Evolutionary conservation across 129 eudicot genomes (phyloP).

Genomic region (Escallonia herrerae): DNA sequence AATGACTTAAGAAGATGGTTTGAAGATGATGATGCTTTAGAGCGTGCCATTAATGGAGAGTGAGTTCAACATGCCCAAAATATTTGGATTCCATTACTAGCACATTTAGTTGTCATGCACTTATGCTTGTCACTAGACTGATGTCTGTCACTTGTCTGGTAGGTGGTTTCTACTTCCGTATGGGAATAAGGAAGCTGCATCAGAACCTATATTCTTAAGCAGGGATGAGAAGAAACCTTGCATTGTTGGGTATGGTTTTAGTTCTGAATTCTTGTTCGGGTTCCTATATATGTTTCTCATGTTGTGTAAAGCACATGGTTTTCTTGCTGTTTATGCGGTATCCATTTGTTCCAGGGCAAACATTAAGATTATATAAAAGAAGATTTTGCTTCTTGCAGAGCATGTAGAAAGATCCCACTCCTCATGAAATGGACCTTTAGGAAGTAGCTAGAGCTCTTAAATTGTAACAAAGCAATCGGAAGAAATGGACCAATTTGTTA

Average conservation of each 20-base stretch:
- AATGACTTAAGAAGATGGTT: conserved; percentile 73
- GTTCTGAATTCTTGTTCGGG: not conserved
- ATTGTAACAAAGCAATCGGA: too few species aligned
- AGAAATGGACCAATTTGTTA: too few species aligned
- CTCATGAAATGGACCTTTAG: too few species aligned
- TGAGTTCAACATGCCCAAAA: conserved; percentile 33
- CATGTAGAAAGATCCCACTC: too few species aligned
- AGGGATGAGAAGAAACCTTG: conserved; percentile 71
- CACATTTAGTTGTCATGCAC: not conserved
- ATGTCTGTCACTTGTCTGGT: conserved; percentile 8
- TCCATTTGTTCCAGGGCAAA: too few species aligned
- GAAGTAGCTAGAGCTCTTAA: too few species aligned
- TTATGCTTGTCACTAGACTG: not conserved
- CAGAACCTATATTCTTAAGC: conserved; percentile 47
- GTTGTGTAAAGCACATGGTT: too few species aligned
- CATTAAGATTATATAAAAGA: too few species aligned
- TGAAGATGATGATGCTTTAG: conserved; percentile 90
- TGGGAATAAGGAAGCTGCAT: conserved; percentile 39
- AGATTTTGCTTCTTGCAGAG: too few species aligned
- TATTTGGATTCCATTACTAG: not conserved
- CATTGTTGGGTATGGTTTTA: conserved; percentile 61
- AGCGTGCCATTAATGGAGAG: conserved; percentile 87
- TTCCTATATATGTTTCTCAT: not conserved
- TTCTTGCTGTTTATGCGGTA: too few species aligned
- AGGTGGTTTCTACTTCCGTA: conserved; percentile 89